Percentiles rank a stretch among this genome's conserved stretches.
Evolutionary conservation across 2,329 filamentous ascomycete genomes (phyloP).

Genomic region (Pseudonectria buxi): DNA sequence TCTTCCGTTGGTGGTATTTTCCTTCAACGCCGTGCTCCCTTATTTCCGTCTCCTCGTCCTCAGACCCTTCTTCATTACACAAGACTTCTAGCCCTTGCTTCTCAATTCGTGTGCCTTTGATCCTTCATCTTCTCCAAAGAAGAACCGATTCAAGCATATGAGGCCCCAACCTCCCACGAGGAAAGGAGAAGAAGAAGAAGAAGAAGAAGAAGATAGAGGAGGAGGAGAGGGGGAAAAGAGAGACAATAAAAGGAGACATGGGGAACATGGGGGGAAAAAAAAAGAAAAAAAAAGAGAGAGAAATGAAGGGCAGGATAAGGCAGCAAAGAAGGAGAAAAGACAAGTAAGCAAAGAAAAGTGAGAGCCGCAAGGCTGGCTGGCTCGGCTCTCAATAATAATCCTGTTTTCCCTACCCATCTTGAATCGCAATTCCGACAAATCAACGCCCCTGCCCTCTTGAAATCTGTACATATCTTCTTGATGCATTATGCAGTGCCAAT

Average conservation of each 20-base stretch:
- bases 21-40: conserved; percentile 23
- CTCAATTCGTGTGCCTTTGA: too few relatives aligned
- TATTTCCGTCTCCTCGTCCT: conserved; percentile 7
- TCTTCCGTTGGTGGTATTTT: conserved; percentile 18
- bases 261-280: conserved; percentile 9
- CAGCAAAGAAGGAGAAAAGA: conserved; percentile 3
- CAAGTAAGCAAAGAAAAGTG: background rate
- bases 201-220: conserved; percentile 10
- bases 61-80: conserved; percentile 4
- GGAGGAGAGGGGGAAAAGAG: conserved; percentile 4
- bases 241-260: conserved; percentile 10
- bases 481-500: conserved; percentile 16
- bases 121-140: too few relatives aligned
- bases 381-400: conserved; percentile 7
- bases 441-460: conserved; percentile 18
- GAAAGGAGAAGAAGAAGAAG: conserved; percentile 8
- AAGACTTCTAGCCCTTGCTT: conserved; percentile 3
- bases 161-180: conserved; percentile 3
- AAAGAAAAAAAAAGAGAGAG: conserved; percentile 8
- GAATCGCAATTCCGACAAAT: conserved; percentile 14
- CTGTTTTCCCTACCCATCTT: conserved; percentile 13
- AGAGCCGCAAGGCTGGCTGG: background rate
- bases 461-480: conserved; percentile 18
- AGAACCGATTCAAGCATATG: too few relatives aligned
- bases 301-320: conserved; percentile 3